These are phyloP conservation scores for Pachyrhizus erosus DNA, from an alignment of 306 rosid species.

Conservation along the genomic window DNA sequence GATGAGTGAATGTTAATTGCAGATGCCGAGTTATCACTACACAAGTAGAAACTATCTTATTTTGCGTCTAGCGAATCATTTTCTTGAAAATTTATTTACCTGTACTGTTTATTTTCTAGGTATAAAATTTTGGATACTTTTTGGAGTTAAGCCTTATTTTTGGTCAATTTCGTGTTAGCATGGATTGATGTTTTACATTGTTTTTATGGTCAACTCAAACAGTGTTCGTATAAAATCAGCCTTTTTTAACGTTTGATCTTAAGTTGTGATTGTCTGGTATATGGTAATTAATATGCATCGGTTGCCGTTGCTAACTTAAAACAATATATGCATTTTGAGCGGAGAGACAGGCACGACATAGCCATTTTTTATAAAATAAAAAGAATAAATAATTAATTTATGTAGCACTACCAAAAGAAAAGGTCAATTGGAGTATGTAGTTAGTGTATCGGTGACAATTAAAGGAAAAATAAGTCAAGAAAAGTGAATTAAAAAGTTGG, in stretches of 20 bases:
- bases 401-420: too few relatives aligned
- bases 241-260: neutral
- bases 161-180: constrained; percentile 16
- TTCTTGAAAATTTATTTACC: constrained; percentile 28
- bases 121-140: constrained; percentile 31
- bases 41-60: constrained; percentile 9
- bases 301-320: neutral
- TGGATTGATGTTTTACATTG: constrained; percentile 11
- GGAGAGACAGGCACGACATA: neutral
- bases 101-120: neutral
- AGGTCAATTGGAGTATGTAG: too few relatives aligned
- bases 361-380: too few relatives aligned
- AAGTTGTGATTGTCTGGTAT: neutral
- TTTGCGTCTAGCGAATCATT: neutral
- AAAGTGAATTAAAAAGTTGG: too few relatives aligned
- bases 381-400: too few relatives aligned
- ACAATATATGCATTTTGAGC: neutral
- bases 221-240: neutral
- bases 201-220: neutral
- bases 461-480: too few relatives aligned
- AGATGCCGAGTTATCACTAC: neutral
- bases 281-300: neutral
- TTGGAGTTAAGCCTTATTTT: neutral
- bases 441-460: too few relatives aligned
- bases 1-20: constrained; percentile 44